Evolutionary conservation across 495 filamentous ascomycete species (phyloP), one percentile per base, ranked within the genome.

Genomic region (Penicillium lividum): DNA sequence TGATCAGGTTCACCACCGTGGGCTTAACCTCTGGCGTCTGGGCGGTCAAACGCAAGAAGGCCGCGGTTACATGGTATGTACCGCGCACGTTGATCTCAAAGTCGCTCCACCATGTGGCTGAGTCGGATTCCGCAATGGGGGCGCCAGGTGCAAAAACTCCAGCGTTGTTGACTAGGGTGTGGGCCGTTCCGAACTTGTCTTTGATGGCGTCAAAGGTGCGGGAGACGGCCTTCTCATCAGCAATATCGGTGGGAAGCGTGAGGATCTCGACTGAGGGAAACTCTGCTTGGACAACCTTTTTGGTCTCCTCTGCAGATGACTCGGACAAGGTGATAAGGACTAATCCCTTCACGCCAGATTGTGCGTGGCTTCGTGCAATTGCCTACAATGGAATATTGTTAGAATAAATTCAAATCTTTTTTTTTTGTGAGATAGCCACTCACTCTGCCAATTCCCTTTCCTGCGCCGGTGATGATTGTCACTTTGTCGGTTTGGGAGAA

Each of bases 141-240:
- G 44, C 44, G 11, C 44, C 44, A 47, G 44, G 44, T 28, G 44
- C 44, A 29, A 47, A 47, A 29, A 47, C 44, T 29, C 44, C 44
- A 28, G 44, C 44, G 18, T 47, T 47, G 44, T 47, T 47, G 11
- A 47, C 18, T 27, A 47, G 27, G 7, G 44, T 47, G 44, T 47
- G 44, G 25, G 22, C 44, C 0, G 22, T 47, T 29, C 44, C 44
- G 22, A 47, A 47, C 25, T 27, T 47, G 4, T 47, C 22, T 47
- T 47, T 47, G 18, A 47, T 47, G 18, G 22, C 22, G 18, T 47
- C 44, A 22, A 47, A 47, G 22, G 11, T 47, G 1, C 44, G 44
- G 11, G 44, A 3, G 7, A 47, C 44, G 8, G 18, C 18, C 22
- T 28, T 47, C 9, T 47, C 44, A 47, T 47, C 44, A 4, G 22